Evolutionary conservation across 2,329 filamentous ascomycete species (phyloP).

Genomic region (Plenodomus biglobosus): DNA sequence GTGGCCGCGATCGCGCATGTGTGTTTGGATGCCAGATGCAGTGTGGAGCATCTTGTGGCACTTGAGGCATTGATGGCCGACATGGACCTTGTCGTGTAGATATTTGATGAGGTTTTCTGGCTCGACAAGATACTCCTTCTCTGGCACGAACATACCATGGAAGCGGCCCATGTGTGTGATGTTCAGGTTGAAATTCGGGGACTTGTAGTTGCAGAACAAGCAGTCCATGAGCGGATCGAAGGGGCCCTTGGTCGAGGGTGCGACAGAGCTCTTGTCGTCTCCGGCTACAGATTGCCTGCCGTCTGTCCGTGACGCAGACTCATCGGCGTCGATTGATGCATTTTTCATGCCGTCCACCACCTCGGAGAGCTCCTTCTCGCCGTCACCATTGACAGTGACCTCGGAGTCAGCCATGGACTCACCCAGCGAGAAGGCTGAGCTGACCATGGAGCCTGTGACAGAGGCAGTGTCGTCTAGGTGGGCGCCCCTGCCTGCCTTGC

Average conservation of each 20-base stretch:
- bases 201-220: slow-evolving; percentile 89
- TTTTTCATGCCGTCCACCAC: slow-evolving; percentile 78
- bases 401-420: slow-evolving; percentile 66
- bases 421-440: slow-evolving; percentile 87
- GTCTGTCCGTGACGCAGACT: slow-evolving; percentile 42
- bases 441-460: slow-evolving; percentile 67
- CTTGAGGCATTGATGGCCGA: slow-evolving; percentile 81
- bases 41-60: slow-evolving; percentile 83
- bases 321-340: slow-evolving; percentile 36
- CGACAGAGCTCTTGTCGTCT: slow-evolving; percentile 44
- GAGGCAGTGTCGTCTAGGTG: slow-evolving; percentile 67
- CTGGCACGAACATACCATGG: slow-evolving; percentile 95
- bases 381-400: slow-evolving; percentile 63
- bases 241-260: slow-evolving; percentile 31
- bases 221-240: slow-evolving; percentile 58
- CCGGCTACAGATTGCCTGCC: slow-evolving; percentile 42
- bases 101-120: slow-evolving; percentile 78
- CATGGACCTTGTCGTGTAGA: slow-evolving; percentile 76
- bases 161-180: slow-evolving; percentile 86
- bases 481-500: slow-evolving; percentile 44
- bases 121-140: slow-evolving; percentile 80
- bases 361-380: slow-evolving; percentile 73
- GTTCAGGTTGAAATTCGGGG: slow-evolving; percentile 73
- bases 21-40: slow-evolving; percentile 80
- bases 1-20: slow-evolving; percentile 96